A percentile compares a stretch with the other conserved stretches of the same genome.
These are phyloP conservation scores for Hemisphaericaspora subhashii DNA, from an alignment of 1,139 yeast genomes.

Conservation along the genomic window DNA sequence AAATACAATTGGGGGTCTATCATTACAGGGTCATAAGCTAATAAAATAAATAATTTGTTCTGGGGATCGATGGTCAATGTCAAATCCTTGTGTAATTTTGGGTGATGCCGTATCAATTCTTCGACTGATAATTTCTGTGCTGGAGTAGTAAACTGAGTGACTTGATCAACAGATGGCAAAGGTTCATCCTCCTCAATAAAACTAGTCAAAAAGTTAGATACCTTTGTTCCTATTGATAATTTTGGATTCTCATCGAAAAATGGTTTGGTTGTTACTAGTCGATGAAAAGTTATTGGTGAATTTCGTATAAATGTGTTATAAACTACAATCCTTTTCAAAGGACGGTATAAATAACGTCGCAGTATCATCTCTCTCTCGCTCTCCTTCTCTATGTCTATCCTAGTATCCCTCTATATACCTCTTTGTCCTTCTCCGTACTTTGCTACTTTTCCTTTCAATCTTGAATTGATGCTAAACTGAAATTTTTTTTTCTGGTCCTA, in stretches of 20 bases:
- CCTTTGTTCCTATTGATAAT: conserved; percentile 7
- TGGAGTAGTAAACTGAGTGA: too few relatives aligned
- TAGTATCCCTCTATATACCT: too few relatives aligned
- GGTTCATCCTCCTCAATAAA: too few relatives aligned
- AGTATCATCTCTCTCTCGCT: conserved; percentile 5
- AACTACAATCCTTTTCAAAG: conserved; percentile 1
- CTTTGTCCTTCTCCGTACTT: too few relatives aligned
- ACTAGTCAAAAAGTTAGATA: too few relatives aligned
- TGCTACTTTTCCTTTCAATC: too few relatives aligned
- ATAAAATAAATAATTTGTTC: conserved; percentile 28
- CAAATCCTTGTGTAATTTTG: conserved; percentile 16
- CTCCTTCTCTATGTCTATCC: neutral
- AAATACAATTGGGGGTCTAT: conserved; percentile 33
- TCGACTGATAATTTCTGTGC: neutral
- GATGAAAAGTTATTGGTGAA: neutral
- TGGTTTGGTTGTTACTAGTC: conserved; percentile 6
- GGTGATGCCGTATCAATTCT: conserved; percentile 14
- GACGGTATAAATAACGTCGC: conserved; percentile 4
- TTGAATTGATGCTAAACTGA: too few relatives aligned
- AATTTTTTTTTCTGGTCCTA: too few relatives aligned
- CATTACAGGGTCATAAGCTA: conserved; percentile 34
- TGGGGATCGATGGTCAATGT: conserved; percentile 25
- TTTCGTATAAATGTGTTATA: conserved; percentile 10
- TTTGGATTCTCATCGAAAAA: conserved; percentile 6
- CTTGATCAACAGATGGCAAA: conserved; percentile 2